Conservation (phyloP, 1,284 basidiomycete genomes). For the Malassezia slooffiae region DNA sequence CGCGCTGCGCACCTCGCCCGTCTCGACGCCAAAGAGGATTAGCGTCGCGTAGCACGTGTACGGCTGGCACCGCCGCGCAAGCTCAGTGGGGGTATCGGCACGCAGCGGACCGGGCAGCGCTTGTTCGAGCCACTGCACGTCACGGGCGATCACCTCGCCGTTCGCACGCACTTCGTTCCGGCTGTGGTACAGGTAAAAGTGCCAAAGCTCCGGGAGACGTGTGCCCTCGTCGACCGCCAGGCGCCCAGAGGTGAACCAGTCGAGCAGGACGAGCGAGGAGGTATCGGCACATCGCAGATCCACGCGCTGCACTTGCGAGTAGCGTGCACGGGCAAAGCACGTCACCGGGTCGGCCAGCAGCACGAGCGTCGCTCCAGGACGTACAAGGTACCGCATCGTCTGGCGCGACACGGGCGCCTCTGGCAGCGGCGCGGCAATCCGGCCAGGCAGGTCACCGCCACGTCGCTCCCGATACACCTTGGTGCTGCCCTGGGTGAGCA, state of each 20-base stretch:
- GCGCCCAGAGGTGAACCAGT: constrained; percentile 43
- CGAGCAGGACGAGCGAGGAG: constrained; percentile 31
- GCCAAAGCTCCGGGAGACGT: constrained; percentile 70
- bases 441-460: not conserved
- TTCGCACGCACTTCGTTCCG: constrained; percentile 69
- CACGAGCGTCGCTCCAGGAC: constrained; percentile 25
- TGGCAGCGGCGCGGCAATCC: not conserved
- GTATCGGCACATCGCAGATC: constrained; percentile 24
- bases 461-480: constrained; percentile 27
- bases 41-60: constrained; percentile 77
- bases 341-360: constrained; percentile 42
- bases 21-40: constrained; percentile 60
- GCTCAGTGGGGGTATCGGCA: constrained; percentile 19
- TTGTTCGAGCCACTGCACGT: constrained; percentile 64
- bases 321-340: constrained; percentile 29
- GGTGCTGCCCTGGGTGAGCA: constrained; percentile 66
- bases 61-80: constrained; percentile 59
- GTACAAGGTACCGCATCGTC: constrained; percentile 20
- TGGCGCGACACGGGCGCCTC: constrained; percentile 4
- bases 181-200: constrained; percentile 70
- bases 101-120: constrained; percentile 12
- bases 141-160: constrained; percentile 59
- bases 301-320: constrained; percentile 36
- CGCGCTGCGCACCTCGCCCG: constrained; percentile 50
- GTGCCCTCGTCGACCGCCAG: constrained; percentile 13